phyloP scores from a whole-genome alignment of 176 grass and related monocot genomes.

The Lolium perenne region DNA sequence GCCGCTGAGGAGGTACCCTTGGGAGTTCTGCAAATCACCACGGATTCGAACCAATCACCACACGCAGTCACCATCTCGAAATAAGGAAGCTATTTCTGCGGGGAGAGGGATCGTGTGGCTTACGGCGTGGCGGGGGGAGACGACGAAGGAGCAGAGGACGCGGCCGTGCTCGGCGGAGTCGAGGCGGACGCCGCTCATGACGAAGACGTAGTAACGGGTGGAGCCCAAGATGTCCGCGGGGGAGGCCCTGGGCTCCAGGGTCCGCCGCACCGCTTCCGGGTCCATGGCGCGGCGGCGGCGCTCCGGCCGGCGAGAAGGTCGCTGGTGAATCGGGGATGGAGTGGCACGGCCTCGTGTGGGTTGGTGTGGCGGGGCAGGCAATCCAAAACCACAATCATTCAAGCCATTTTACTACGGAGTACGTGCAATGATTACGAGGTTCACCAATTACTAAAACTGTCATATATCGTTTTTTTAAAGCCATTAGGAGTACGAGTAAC shows the following conservation, averaged over 20 bases:
- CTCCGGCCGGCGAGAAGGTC: background rate
- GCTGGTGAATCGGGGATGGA: too few species aligned
- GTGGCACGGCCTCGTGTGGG: too few species aligned
- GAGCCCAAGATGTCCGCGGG: slow-evolving; percentile 7
- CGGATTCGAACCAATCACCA: slow-evolving; percentile 25
- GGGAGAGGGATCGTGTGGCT: background rate
- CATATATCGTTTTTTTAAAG: too few species aligned
- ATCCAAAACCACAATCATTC: too few species aligned
- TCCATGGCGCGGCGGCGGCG: slow-evolving; percentile 47
- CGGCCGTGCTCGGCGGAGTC: slow-evolving; percentile 57
- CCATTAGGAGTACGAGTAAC: too few species aligned
- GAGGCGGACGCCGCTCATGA: slow-evolving; percentile 53
- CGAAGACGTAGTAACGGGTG: slow-evolving; percentile 53
- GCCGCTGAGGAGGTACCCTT: slow-evolving; percentile 57
- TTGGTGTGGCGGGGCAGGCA: too few species aligned
- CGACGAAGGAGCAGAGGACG: slow-evolving; percentile 74
- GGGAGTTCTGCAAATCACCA: slow-evolving; percentile 49
- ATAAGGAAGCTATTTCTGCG: background rate
- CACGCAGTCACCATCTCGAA: slow-evolving; percentile 1
- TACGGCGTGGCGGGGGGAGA: slow-evolving; percentile 61
- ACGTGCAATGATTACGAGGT: too few species aligned
- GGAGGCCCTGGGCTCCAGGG: slow-evolving; percentile 42
- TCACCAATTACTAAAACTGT: too few species aligned
- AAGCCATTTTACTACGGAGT: too few species aligned
- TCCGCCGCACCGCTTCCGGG: slow-evolving; percentile 55